Evolutionary conservation across 192 early-diverging fungal species (phyloP), one percentile per base, ranked within the genome.

Genomic region (Coemansia reversa): DNA sequence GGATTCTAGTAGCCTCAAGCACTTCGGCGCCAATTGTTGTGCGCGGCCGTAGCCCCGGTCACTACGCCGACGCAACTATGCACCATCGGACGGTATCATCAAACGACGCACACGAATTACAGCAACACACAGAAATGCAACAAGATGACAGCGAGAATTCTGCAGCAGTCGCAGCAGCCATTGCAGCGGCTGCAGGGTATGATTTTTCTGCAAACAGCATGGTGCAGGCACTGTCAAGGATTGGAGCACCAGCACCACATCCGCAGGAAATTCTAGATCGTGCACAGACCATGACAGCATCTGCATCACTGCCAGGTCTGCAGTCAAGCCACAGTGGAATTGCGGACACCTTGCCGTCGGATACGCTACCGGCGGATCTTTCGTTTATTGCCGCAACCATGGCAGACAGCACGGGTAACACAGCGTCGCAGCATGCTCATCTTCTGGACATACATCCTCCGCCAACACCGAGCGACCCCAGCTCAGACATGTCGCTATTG

Each of bases 11-110:
- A 5, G 94, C 94, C 1, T 82, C 75, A 3, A 83, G 83, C 20
- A 82, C 87, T 58, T 95, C 92, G 12, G 91, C 88, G 28, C 89
- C 87, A 7, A 78, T 98, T 33, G 94, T 97, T 0, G 96, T 98
- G 6, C 87, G 95, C 55, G 95, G 95, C 18, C 90, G 95, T 20
- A 90, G 90, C 19, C 95, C 96, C 9, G 94, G 93, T 11, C 96
- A 98, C 57, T 98, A 98, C 66, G 88, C 88, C 14, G 90, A 94
- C 20, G 52, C 63, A 11, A 25, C 24, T 33, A 20, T 24, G 18
- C 59, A 27, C 20, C 9, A 19, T 18, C 48, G 50, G 4, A 24
- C 25, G 27, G n/a, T 51, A 20, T 30, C 59, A 33, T 51, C 58
- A n/a, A n/a, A 45, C 23, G 47, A 60, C 42, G 29, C 22, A 7